These are phyloP conservation scores for Suillus sp. DNA, from an alignment of 768 basidiomycete species.

Conservation along the genomic window DNA sequence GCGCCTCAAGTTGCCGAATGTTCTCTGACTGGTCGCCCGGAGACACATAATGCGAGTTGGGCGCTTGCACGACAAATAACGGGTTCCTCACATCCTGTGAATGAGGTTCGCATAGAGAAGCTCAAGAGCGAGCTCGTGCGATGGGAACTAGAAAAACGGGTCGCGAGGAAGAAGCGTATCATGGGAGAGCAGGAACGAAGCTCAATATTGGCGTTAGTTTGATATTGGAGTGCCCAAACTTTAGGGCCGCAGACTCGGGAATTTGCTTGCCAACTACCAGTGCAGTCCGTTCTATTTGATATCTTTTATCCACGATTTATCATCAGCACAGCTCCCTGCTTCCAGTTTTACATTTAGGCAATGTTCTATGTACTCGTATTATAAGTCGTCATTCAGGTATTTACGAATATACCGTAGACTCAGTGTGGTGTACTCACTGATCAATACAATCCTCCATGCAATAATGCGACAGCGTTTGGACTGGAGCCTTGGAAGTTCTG, in stretches of 20 bases:
- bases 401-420: background rate
- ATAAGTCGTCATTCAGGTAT: background rate
- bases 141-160: slow-evolving; percentile 44
- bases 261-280: background rate
- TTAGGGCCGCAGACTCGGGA: background rate
- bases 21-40: slow-evolving; percentile 20
- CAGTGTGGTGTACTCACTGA: no score
- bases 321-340: background rate
- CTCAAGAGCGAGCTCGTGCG: slow-evolving; percentile 46
- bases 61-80: slow-evolving; percentile 33
- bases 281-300: background rate
- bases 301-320: background rate
- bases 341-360: background rate
- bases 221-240: background rate
- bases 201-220: slow-evolving; percentile 11
- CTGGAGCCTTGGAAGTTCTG: no score
- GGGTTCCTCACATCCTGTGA: slow-evolving; percentile 48
- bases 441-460: no score
- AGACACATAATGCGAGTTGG: slow-evolving; percentile 16
- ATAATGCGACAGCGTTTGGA: no score
- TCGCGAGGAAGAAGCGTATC: slow-evolving; percentile 23
- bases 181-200: slow-evolving; percentile 26
- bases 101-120: slow-evolving; percentile 42
- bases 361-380: background rate
- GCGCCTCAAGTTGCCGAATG: slow-evolving; percentile 21